A percentile compares a stretch with the other conserved stretches of the same genome.
Conservation (phyloP, 768 basidiomycete species). For the Auricularia sp. region DNA sequence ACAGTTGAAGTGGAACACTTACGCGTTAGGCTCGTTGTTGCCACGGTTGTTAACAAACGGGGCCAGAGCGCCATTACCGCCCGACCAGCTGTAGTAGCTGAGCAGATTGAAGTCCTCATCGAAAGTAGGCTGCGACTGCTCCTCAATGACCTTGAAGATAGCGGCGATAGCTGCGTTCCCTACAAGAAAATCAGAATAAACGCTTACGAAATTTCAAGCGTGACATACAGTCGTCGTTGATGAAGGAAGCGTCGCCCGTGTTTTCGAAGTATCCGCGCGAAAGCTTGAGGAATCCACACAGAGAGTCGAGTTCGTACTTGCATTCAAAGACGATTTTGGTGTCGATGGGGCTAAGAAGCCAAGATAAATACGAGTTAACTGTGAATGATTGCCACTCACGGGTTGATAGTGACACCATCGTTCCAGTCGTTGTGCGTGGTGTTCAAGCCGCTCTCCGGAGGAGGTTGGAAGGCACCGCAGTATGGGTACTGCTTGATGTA, state of each 20-base stretch:
- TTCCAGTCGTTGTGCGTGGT: slow-evolving; percentile 63
- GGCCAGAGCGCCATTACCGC: slow-evolving; percentile 50
- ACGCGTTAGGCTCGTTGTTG: slow-evolving; percentile 63
- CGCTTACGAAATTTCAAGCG: not conserved
- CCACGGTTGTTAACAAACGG: slow-evolving; percentile 58
- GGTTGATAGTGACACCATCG: slow-evolving; percentile 58
- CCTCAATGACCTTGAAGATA: slow-evolving; percentile 66
- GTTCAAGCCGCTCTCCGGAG: slow-evolving; percentile 58
- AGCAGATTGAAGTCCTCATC: slow-evolving; percentile 63
- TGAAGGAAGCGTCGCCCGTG: slow-evolving; percentile 63
- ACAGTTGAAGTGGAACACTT: not conserved
- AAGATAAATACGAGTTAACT: not conserved
- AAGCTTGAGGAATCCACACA: slow-evolving; percentile 71
- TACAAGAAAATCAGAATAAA: slow-evolving; percentile 18
- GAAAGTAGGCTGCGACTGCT: slow-evolving; percentile 61
- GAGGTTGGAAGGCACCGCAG: slow-evolving; percentile 75
- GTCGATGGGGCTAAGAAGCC: slow-evolving; percentile 45
- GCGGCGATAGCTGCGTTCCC: slow-evolving; percentile 61
- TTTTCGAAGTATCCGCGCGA: slow-evolving; percentile 62
- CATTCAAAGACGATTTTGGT: slow-evolving; percentile 70
- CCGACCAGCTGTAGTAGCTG: slow-evolving; percentile 79
- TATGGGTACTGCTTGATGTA: slow-evolving; percentile 59
- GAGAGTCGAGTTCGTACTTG: slow-evolving; percentile 79
- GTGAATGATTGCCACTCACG: slow-evolving; percentile 34
- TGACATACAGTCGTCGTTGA: slow-evolving; percentile 54